Evolutionary conservation across 345 rosid species (phyloP), one percentile per base, ranked within the genome.

Genomic region (Populus ilicifolia): DNA sequence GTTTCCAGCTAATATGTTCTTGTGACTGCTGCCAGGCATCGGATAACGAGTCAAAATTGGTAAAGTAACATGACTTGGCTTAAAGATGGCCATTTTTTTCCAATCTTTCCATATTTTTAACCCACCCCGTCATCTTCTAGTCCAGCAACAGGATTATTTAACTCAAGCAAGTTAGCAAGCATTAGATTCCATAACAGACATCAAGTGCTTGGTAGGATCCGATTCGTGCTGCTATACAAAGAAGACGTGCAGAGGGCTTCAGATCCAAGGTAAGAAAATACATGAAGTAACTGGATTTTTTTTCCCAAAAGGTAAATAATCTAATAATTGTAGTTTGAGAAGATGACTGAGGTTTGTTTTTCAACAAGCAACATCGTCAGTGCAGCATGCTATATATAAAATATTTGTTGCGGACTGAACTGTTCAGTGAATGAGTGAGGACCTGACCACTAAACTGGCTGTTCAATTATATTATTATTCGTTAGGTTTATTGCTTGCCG

Each of bases 191-290:
- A 9, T 21, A 21, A n/a, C 2, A n/a, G 63, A n/a, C 27, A 3
- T 1, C 38, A 46, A 29, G 73, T 70, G 30, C 2, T 27, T 70
- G 73, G 39, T 27, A 4, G 56, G n/a, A 70, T 43, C 74, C 5
- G 6, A 17, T 9, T 50, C 48, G 29, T 2, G 17, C 20, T 4
- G 64, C 0, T 21, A 3, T n/a, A 9, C 10, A 59, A 9, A n/a
- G 63, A 59, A 59, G 63, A 59, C 63, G 10, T n/a, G 64, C 25
- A 50, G 43, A 29, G 74, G 64, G 74, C 63, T 48, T 48, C 74
- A 10, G 74, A 71, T 50, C 65, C 64, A 29, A 71, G 39, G 11
- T 7, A 20, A 33, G 23, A 52, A 35, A 35, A 30, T 30, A 66
- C 63, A n/a, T n/a, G n/a, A n/a, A 56, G 27, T 8, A 56, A 3